Evolutionary conservation across 2,329 filamentous ascomycete species (phyloP).

Genomic region (Neofusicoccum cordaticola): DNA sequence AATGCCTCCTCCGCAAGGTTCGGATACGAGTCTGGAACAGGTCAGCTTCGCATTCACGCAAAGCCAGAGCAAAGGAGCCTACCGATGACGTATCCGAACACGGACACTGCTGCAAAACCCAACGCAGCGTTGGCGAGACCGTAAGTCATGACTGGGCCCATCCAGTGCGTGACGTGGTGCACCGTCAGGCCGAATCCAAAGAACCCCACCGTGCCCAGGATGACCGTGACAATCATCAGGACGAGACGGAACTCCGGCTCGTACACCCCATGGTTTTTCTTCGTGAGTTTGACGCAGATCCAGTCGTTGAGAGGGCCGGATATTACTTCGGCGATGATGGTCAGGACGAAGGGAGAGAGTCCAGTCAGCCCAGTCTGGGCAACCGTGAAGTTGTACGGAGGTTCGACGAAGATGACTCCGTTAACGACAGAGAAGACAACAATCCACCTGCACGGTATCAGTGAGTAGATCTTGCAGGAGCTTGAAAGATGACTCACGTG

Average conservation of each 20-base stretch:
- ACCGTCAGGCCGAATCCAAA: slow-evolving; percentile 42
- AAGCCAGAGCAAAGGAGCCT: neutral
- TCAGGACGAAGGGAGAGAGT: slow-evolving; percentile 50
- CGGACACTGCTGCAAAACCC: slow-evolving; percentile 29
- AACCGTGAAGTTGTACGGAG: slow-evolving; percentile 47
- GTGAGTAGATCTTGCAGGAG: slow-evolving; percentile 17
- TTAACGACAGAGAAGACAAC: slow-evolving; percentile 50
- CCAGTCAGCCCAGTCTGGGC: slow-evolving; percentile 51
- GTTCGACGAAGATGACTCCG: slow-evolving; percentile 37
- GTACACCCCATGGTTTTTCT: slow-evolving; percentile 27
- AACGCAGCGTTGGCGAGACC: slow-evolving; percentile 48
- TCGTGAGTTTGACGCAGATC: slow-evolving; percentile 31
- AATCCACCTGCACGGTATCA: slow-evolving; percentile 27
- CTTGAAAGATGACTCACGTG: neutral
- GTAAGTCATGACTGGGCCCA: slow-evolving; percentile 17
- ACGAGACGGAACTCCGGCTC: slow-evolving; percentile 29
- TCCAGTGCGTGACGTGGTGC: slow-evolving; percentile 19
- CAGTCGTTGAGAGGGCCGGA: slow-evolving; percentile 48
- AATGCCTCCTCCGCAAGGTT: slow-evolving; percentile 50
- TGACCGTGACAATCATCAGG: slow-evolving; percentile 30
- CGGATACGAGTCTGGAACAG: slow-evolving; percentile 39
- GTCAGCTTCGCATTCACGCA: neutral
- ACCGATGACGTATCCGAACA: slow-evolving; percentile 51
- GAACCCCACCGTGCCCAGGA: slow-evolving; percentile 35
- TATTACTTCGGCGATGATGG: slow-evolving; percentile 45